phyloP scores from a whole-genome alignment of 2,329 filamentous ascomycete genomes.

The Phoma sp. region DNA sequence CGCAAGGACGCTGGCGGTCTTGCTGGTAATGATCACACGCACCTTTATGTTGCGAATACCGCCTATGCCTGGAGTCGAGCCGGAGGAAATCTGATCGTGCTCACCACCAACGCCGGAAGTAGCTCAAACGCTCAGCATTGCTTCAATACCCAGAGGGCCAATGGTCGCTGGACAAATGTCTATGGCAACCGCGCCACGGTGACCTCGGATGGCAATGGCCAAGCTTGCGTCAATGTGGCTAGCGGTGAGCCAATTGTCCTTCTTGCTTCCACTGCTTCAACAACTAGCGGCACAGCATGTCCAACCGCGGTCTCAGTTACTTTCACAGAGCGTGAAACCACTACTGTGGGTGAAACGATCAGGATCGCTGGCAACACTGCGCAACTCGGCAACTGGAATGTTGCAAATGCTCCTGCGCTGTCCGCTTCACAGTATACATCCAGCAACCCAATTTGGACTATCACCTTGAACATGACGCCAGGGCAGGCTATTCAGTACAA shows the following conservation, averaged over 20 bases:
- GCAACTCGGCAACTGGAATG: conserved; percentile 56
- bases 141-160: conserved; percentile 51
- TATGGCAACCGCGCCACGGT: conserved; percentile 49
- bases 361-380: conserved; percentile 54
- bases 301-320: conserved; percentile 46
- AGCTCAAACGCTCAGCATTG: conserved; percentile 52
- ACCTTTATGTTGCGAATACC: conserved; percentile 52
- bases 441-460: conserved; percentile 57
- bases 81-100: conserved; percentile 54
- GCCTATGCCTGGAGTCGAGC: conserved; percentile 58
- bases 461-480: conserved; percentile 50
- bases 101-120: conserved; percentile 56
- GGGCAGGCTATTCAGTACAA: conserved; percentile 54
- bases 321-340: conserved; percentile 57
- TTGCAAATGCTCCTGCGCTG: conserved; percentile 50
- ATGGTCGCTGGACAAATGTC: conserved; percentile 52
- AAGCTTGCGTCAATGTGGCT: conserved; percentile 52
- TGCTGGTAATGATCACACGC: conserved; percentile 53
- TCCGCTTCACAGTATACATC: conserved; percentile 54
- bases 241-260: conserved; percentile 56
- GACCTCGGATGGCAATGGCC: conserved; percentile 51
- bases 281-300: conserved; percentile 29
- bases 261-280: conserved; percentile 23
- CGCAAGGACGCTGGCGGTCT: conserved; percentile 52
- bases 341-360: conserved; percentile 59